Evolutionary conservation across 768 basidiomycete species (phyloP).

Genomic region (Lepiota venenata): DNA sequence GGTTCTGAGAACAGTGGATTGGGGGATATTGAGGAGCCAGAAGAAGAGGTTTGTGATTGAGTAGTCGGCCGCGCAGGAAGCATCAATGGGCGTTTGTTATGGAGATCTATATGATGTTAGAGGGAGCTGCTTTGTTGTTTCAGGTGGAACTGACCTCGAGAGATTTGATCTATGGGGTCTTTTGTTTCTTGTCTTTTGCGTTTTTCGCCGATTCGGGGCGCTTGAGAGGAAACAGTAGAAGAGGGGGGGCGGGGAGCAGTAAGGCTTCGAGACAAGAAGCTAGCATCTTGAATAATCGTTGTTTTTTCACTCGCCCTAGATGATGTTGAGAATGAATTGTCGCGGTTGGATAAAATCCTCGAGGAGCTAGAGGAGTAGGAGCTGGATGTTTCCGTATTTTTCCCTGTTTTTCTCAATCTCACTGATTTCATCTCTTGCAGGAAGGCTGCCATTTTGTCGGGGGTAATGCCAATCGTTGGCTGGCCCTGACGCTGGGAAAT

Average conservation of each 20-base stretch:
- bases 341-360: background rate
- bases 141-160: background rate
- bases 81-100: background rate
- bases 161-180: background rate
- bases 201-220: slow-evolving; percentile 21
- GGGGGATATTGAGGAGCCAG: slow-evolving; percentile 4
- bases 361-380: slow-evolving; percentile 10
- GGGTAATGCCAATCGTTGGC: slow-evolving; percentile 68
- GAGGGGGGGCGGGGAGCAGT: slow-evolving; percentile 1
- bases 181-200: slow-evolving; percentile 22
- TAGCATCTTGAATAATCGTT: background rate
- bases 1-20: slow-evolving; percentile 9
- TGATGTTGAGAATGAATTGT: background rate
- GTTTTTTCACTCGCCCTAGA: slow-evolving; percentile 6
- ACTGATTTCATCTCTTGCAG: slow-evolving; percentile 78
- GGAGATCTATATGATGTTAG: background rate
- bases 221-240: background rate
- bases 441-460: slow-evolving; percentile 84
- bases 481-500: slow-evolving; percentile 46
- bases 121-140: background rate
- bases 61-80: background rate
- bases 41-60: background rate
- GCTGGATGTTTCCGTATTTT: slow-evolving; percentile 12
- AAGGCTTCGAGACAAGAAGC: slow-evolving; percentile 6
- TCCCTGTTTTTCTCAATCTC: slow-evolving; percentile 52